Evolutionary conservation across 768 basidiomycete genomes (phyloP).

Genomic region (Mycena belliarum): DNA sequence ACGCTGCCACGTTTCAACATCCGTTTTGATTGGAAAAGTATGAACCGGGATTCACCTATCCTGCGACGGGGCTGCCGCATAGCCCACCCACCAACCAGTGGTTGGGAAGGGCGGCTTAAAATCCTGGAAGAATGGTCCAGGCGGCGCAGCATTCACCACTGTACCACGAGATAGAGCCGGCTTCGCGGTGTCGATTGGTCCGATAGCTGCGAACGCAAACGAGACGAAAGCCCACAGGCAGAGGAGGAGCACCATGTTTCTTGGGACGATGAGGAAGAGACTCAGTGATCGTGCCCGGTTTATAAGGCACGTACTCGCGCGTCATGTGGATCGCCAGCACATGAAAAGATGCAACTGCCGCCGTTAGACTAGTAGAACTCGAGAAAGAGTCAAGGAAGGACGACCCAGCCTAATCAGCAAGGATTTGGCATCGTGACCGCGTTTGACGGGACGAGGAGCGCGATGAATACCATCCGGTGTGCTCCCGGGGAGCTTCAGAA

Average conservation of each 20-base stretch:
- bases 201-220: slow-evolving; percentile 7
- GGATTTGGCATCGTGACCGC: too few relatives aligned
- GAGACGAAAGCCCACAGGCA: slow-evolving; percentile 3
- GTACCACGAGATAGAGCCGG: slow-evolving; percentile 12
- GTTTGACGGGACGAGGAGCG: background rate
- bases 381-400: too few relatives aligned
- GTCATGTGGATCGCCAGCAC: slow-evolving; percentile 1
- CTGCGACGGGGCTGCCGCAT: slow-evolving; percentile 27
- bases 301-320: background rate
- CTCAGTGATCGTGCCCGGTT: background rate
- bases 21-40: too few relatives aligned
- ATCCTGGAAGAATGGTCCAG: slow-evolving; percentile 35
- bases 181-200: slow-evolving; percentile 14
- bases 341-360: background rate
- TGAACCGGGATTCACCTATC: slow-evolving; percentile 13
- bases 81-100: slow-evolving; percentile 38
- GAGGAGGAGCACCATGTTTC: slow-evolving; percentile 4
- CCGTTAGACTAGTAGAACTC: too few relatives aligned
- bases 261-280: background rate
- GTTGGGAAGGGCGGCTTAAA: slow-evolving; percentile 36
- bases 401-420: background rate
- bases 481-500: background rate
- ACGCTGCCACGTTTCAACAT: slow-evolving; percentile 20
- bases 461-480: background rate
- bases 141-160: slow-evolving; percentile 21